Percentiles rank a stretch among this genome's conserved stretches.
phyloP scores from a whole-genome alignment of 208 protist genomes.

The Entamoeba histolytica region DNA sequence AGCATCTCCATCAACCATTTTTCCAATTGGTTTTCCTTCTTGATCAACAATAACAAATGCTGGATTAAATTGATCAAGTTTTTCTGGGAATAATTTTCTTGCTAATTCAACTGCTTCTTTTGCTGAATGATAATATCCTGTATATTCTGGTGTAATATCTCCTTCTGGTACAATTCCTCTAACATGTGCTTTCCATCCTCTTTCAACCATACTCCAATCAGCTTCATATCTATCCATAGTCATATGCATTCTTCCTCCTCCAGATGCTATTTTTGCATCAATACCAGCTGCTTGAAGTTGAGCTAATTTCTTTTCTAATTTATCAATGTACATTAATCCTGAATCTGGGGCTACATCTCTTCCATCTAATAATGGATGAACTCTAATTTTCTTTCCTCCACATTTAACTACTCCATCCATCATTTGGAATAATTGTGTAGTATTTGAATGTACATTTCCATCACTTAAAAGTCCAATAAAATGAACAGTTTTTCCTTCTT shows the following conservation, averaged over 20 bases:
- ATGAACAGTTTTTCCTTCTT: not conserved
- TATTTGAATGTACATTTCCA: conserved; percentile 7
- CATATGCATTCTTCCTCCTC: not conserved
- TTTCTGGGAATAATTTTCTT: not conserved
- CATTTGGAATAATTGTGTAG: not conserved
- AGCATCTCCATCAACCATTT: not conserved
- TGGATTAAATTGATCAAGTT: conserved; percentile 5
- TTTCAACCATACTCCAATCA: not conserved
- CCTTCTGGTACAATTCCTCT: not conserved
- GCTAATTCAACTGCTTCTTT: not conserved
- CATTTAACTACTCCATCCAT: conserved; percentile 1
- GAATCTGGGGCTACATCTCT: conserved; percentile 7
- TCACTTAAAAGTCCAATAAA: conserved; percentile 2
- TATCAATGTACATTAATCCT: not conserved
- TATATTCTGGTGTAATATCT: not conserved
- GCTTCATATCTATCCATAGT: conserved; percentile 10
- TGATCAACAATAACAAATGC: not conserved
- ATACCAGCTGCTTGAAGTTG: not conserved
- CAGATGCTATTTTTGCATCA: not conserved
- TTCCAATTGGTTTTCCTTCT: not conserved
- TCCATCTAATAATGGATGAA: conserved; percentile 15
- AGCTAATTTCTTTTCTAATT: not conserved
- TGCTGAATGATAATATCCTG: not conserved
- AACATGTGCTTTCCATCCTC: not conserved
- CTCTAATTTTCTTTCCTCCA: not conserved